A percentile compares a stretch with the other conserved stretches of the same genome.
phyloP scores from a whole-genome alignment of 257 asterid genomes.

The Voacanga thouarsii region DNA sequence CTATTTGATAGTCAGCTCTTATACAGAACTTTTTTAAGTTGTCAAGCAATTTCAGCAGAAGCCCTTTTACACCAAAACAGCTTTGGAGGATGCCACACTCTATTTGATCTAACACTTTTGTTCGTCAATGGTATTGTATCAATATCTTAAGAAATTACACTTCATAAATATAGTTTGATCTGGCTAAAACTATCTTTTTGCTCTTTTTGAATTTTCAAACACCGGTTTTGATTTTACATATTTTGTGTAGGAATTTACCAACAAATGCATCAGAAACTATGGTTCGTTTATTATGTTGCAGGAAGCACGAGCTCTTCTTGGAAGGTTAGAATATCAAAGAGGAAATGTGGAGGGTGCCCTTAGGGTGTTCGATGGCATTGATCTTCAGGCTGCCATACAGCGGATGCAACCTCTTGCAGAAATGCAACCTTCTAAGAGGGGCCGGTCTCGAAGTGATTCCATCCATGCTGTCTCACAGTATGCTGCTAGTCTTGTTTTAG shows the following conservation, averaged over 20 bases:
- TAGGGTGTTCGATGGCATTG: slow-evolving; percentile 94
- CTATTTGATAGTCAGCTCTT: not conserved
- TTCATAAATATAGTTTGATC: not conserved
- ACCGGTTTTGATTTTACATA: not conserved
- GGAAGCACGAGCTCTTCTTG: slow-evolving; percentile 99
- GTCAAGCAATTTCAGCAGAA: not conserved
- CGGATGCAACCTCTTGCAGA: slow-evolving; percentile 68
- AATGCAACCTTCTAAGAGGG: slow-evolving; percentile 67
- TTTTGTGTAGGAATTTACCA: not conserved
- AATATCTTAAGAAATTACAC: not conserved
- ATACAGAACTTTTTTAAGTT: not conserved
- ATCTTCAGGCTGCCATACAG: slow-evolving; percentile 88
- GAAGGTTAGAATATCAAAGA: slow-evolving; percentile 94
- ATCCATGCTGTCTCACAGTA: slow-evolving; percentile 59
- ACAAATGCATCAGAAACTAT: slow-evolving; percentile 15
- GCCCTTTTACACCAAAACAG: not conserved
- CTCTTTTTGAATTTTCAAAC: not conserved
- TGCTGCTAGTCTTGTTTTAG: slow-evolving; percentile 87
- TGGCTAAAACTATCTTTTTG: not conserved
- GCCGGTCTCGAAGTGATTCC: slow-evolving; percentile 65
- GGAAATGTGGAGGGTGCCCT: slow-evolving; percentile 97
- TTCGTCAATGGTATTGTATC: not conserved
- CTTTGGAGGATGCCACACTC: not conserved
- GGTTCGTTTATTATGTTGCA: slow-evolving; percentile 41
- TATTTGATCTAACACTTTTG: not conserved